phyloP scores from a whole-genome alignment of 2,329 filamentous ascomycete genomes.

The Coniochaeta ligniaria region DNA sequence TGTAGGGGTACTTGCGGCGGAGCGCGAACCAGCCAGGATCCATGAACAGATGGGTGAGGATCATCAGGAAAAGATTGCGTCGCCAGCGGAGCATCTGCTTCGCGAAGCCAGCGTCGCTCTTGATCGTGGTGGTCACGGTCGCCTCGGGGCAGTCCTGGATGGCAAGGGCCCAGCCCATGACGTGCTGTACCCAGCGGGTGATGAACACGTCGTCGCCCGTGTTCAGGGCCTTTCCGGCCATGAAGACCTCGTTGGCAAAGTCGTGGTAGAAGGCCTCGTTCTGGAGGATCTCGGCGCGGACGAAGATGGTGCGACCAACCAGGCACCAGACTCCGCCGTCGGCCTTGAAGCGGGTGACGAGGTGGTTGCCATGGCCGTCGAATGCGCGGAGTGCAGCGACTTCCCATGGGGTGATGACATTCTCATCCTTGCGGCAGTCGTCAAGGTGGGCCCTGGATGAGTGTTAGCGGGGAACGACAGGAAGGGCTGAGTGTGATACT shows the following conservation, averaged over 20 bases:
- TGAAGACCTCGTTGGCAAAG: constrained; percentile 15
- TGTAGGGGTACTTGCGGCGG: constrained; percentile 9
- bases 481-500: not conserved
- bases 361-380: constrained; percentile 9
- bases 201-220: constrained; percentile 20
- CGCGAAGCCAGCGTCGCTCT: constrained; percentile 9
- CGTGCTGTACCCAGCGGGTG: constrained; percentile 17
- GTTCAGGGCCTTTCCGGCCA: constrained; percentile 13
- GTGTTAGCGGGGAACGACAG: too few relatives aligned
- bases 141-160: constrained; percentile 17
- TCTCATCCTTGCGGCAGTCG: constrained; percentile 8
- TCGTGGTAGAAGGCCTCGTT: constrained; percentile 14
- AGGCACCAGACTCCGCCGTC: constrained; percentile 19
- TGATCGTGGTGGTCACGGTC: constrained; percentile 13
- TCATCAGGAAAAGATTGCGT: constrained; percentile 7
- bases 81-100: constrained; percentile 18
- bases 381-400: constrained; percentile 18
- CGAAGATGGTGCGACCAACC: constrained; percentile 18
- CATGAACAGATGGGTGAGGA: constrained; percentile 9
- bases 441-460: not conserved
- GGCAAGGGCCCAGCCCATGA: constrained; percentile 15
- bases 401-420: constrained; percentile 17
- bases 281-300: constrained; percentile 15
- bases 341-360: constrained; percentile 11
- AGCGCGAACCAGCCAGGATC: constrained; percentile 6